These are phyloP conservation scores for Coccomyxa sp. DNA, from an alignment of 139 green algal species.

Conservation along the genomic window DNA sequence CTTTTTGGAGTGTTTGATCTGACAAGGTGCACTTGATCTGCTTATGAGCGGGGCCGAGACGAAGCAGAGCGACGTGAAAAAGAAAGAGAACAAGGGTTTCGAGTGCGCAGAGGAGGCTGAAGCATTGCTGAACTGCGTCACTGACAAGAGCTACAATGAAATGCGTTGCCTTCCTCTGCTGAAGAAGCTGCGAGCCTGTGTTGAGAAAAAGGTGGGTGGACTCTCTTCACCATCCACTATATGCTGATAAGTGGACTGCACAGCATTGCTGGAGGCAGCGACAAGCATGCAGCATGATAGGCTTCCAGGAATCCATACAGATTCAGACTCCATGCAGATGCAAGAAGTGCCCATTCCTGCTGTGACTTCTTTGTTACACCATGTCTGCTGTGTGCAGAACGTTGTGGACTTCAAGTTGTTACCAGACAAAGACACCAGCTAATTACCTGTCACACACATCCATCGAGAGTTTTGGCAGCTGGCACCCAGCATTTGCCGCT, in stretches of 20 bases:
- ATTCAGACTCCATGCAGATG: not conserved
- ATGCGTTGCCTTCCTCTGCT: conserved; percentile 20
- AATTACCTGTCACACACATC: not conserved
- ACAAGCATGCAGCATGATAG: not conserved
- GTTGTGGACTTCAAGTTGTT: conserved; percentile 26
- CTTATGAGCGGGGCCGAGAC: not conserved
- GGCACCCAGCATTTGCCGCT: not conserved
- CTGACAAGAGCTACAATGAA: conserved; percentile 25
- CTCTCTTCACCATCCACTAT: no score
- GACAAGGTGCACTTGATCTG: not conserved
- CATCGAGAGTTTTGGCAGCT: not conserved
- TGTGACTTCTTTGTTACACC: not conserved
- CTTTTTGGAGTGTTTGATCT: not conserved
- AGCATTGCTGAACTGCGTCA: conserved; percentile 28
- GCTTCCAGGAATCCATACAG: not conserved
- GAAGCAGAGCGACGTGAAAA: not conserved
- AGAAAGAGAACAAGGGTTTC: not conserved
- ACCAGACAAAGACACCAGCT: conserved; percentile 8
- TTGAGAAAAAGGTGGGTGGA: conserved; percentile 19
- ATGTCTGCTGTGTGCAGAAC: conserved; percentile 9
- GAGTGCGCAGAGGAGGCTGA: conserved; percentile 17
- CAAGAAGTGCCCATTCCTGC: not conserved
- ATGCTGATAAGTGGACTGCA: not conserved
- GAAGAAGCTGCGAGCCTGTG: conserved; percentile 25
- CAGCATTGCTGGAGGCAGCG: not conserved